Conservation (phyloP, 116 monocot genomes). For the Posidonia oceanica region DNA sequence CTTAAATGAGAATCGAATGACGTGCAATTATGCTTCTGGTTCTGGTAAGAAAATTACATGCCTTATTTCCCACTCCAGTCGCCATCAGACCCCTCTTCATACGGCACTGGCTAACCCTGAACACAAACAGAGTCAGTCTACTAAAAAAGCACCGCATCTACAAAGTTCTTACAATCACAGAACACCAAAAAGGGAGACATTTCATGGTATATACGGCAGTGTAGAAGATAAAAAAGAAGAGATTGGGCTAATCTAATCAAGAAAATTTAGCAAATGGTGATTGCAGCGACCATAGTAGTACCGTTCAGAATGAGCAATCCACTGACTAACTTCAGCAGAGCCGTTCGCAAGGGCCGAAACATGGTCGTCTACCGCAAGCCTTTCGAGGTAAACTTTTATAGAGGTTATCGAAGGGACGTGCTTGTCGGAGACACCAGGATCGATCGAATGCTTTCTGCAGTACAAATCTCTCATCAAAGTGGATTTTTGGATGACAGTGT, state of each 20-base stretch:
- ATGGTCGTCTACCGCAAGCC: constrained; percentile 47
- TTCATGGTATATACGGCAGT: too few relatives aligned
- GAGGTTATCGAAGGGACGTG: constrained; percentile 5
- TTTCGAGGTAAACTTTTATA: constrained; percentile 31
- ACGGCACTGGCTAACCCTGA: constrained; percentile 55
- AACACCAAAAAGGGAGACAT: too few relatives aligned
- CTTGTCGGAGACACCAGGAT: neutral
- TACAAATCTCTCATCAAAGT: constrained; percentile 54
- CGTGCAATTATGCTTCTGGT: neutral
- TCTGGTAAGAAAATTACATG: constrained; percentile 4
- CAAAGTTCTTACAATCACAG: too few relatives aligned
- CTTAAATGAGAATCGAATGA: neutral
- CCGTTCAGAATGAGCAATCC: constrained; percentile 42
- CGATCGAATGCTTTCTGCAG: constrained; percentile 18
- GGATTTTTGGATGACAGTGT: constrained; percentile 22
- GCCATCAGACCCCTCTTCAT: constrained; percentile 63
- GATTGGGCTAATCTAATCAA: too few relatives aligned
- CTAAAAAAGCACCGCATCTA: neutral
- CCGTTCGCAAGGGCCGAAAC: constrained; percentile 23
- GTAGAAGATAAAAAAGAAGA: too few relatives aligned
- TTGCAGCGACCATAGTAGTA: neutral
- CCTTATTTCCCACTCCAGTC: constrained; percentile 78
- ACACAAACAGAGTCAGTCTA: constrained; percentile 3
- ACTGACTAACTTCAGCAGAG: constrained; percentile 42
- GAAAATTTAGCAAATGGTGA: too few relatives aligned